Evolutionary conservation across 257 asterid genomes (phyloP).

Genomic region (Gentiana macrophylla): DNA sequence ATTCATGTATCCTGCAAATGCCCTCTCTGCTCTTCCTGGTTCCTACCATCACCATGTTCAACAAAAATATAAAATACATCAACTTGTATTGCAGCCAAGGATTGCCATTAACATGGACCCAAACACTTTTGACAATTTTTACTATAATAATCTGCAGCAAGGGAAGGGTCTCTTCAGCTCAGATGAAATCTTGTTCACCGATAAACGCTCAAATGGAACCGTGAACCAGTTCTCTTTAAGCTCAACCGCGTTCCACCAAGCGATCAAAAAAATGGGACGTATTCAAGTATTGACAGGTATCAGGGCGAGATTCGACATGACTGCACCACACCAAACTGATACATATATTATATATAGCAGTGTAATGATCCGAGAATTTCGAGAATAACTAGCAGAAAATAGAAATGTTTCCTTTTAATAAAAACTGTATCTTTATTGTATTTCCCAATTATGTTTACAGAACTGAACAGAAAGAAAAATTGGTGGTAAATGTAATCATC

Average conservation of each 20-base stretch:
- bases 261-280: conserved; percentile 59
- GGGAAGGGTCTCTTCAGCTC: conserved; percentile 64
- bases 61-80: too few species aligned
- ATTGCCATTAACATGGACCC: conserved; percentile 78
- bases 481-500: too few species aligned
- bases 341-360: too few species aligned
- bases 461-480: too few species aligned
- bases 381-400: too few species aligned
- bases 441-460: too few species aligned
- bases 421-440: too few species aligned
- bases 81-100: conserved; percentile 15
- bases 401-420: too few species aligned
- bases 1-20: conserved; percentile 40
- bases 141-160: conserved; percentile 47
- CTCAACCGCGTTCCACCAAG: conserved; percentile 34
- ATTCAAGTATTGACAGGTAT: conserved; percentile 65
- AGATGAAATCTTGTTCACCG: conserved; percentile 58
- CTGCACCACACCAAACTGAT: conserved; percentile 57
- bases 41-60: conserved; percentile 13
- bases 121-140: conserved; percentile 49
- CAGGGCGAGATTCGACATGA: conserved; percentile 60
- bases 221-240: conserved; percentile 45
- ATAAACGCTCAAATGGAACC: conserved; percentile 37
- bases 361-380: too few species aligned
- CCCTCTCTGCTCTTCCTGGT: conserved; percentile 43